Percentiles rank a stretch among this genome's conserved stretches.
These are phyloP conservation scores for Psilocybe cyanescens DNA, from an alignment of 768 basidiomycete species.

Conservation along the genomic window DNA sequence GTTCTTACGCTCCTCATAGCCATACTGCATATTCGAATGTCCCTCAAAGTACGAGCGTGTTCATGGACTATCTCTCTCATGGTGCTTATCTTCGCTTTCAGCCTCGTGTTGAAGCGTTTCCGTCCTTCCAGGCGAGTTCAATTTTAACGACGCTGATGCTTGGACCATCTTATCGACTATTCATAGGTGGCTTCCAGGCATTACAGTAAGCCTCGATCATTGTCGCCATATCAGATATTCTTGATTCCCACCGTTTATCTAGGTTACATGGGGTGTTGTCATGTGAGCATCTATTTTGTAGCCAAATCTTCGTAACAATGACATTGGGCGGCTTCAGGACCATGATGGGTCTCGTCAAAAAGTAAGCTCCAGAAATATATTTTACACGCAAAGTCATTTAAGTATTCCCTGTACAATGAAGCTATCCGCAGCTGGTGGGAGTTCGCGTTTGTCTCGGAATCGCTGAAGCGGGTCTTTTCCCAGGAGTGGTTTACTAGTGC, in stretches of 20 bases:
- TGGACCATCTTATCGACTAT: constrained; percentile 2
- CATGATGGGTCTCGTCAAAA: constrained; percentile 71
- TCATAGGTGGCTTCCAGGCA: constrained; percentile 64
- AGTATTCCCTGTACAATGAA: constrained; percentile 25
- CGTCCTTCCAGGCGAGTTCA: constrained; percentile 59
- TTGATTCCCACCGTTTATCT: not conserved
- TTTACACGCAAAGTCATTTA: not conserved
- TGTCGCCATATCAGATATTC: constrained; percentile 1
- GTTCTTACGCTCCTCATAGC: constrained; percentile 31
- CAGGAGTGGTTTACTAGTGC: constrained; percentile 76
- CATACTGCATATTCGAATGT: constrained; percentile 68
- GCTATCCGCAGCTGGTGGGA: constrained; percentile 65
- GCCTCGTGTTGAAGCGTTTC: constrained; percentile 62
- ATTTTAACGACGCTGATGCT: not conserved
- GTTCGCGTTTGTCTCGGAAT: constrained; percentile 62
- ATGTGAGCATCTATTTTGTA: constrained; percentile 42
- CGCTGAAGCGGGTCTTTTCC: constrained; percentile 73
- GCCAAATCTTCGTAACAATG: not conserved
- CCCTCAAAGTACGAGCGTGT: constrained; percentile 60
- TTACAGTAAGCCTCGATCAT: constrained; percentile 44
- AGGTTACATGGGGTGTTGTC: constrained; percentile 69
- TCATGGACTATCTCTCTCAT: not conserved
- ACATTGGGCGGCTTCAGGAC: constrained; percentile 40
- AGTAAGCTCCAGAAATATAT: constrained; percentile 33
- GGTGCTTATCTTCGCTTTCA: constrained; percentile 20